phyloP scores from a whole-genome alignment of 1,284 basidiomycete genomes.

The Neotropicomus parvogracilis region DNA sequence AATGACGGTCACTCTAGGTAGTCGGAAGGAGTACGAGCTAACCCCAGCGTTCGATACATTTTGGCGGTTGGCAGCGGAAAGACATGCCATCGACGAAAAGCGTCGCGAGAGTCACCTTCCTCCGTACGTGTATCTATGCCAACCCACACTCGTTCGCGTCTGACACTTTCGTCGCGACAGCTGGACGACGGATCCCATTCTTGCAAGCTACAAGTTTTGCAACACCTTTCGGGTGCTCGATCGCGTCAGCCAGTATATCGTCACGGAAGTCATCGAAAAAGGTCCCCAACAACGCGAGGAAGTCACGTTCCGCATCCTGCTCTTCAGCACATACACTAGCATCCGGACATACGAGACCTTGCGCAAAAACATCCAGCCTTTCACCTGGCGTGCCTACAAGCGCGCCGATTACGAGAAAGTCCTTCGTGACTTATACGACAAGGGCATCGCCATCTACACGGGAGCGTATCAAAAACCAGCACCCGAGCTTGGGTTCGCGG shows the following conservation, averaged over 20 bases:
- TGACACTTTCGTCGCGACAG: conserved; percentile 31
- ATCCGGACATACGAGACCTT: conserved; percentile 62
- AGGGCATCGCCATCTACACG: conserved; percentile 49
- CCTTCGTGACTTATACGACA: conserved; percentile 38
- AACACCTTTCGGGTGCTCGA: conserved; percentile 62
- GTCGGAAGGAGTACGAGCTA: conserved; percentile 37
- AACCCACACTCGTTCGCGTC: conserved; percentile 6
- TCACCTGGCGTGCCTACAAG: conserved; percentile 50
- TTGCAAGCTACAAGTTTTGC: conserved; percentile 52
- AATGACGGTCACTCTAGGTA: conserved; percentile 35
- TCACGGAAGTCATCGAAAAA: conserved; percentile 57
- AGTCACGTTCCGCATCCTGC: conserved; percentile 55
- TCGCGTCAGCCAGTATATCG: conserved; percentile 55
- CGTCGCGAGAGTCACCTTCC: conserved; percentile 44
- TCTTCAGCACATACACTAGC: conserved; percentile 59
- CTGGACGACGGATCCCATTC: conserved; percentile 55
- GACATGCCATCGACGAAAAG: conserved; percentile 52
- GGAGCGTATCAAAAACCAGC: conserved; percentile 64
- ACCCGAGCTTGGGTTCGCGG: conserved; percentile 43
- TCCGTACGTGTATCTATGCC: conserved; percentile 41
- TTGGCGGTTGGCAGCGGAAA: conserved; percentile 53
- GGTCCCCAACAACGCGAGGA: conserved; percentile 53
- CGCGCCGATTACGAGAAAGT: conserved; percentile 46
- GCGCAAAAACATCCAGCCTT: conserved; percentile 42
- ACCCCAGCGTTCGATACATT: conserved; percentile 58